phyloP scores from a whole-genome alignment of 345 rosid species.

The Aurinia saxatilis region DNA sequence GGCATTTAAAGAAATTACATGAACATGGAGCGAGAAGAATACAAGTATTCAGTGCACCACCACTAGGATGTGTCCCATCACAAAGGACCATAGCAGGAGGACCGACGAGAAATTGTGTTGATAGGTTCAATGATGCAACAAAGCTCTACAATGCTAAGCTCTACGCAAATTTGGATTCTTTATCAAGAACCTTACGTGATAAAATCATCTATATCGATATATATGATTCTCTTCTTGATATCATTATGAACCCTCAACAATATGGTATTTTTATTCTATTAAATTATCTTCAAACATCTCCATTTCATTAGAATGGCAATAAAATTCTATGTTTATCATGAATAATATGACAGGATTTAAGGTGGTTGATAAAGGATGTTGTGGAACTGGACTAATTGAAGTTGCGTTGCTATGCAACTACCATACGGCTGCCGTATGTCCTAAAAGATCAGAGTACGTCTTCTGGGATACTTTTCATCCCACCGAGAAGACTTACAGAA shows the following conservation, averaged over 20 bases:
- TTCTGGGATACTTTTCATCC: conserved; percentile 72
- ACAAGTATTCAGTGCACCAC: conserved; percentile 33
- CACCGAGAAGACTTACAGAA: conserved; percentile 36
- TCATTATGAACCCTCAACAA: conserved; percentile 37
- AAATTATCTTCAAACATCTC: too few species aligned
- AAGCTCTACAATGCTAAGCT: conserved; percentile 40
- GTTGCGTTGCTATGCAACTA: conserved; percentile 34
- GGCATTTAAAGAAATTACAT: conserved; percentile 31
- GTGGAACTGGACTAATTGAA: conserved; percentile 53
- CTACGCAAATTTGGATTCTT: conserved; percentile 13
- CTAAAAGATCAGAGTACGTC: conserved; percentile 37
- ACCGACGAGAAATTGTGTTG: conserved; percentile 28
- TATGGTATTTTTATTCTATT: conserved; percentile 27
- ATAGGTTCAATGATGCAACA: conserved; percentile 37
- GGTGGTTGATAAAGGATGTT: conserved; percentile 42
- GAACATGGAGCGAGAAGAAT: conserved; percentile 51
- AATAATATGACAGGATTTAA: conserved; percentile 38
- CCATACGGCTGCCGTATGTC: conserved; percentile 13
- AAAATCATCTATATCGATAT: conserved; percentile 30
- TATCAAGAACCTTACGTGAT: conserved; percentile 18
- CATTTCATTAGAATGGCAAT: too few species aligned
- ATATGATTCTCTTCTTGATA: conserved; percentile 26
- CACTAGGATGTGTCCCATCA: conserved; percentile 55
- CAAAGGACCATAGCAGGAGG: conserved; percentile 54
- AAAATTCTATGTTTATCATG: background rate